Conservation (phyloP, 306 rosid species). For the Vigna unguiculata region DNA sequence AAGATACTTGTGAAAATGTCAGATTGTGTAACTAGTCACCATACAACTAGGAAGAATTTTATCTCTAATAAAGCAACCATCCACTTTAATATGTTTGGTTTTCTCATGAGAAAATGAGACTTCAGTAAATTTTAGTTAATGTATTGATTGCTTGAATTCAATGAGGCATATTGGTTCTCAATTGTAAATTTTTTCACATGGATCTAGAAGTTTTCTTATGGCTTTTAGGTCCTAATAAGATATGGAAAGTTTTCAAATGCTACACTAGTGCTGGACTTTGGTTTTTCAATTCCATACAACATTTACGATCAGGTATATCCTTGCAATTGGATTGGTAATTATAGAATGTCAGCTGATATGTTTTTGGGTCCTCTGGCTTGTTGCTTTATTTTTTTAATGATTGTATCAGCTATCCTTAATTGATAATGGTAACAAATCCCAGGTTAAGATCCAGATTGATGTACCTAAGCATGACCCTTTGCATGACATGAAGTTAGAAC, state of each 20-base stretch:
- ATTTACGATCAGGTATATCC: conserved; percentile 71
- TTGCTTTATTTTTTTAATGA: conserved; percentile 23
- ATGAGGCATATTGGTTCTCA: too few relatives aligned
- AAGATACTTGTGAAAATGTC: too few relatives aligned
- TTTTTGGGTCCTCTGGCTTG: not conserved
- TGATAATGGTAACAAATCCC: conserved; percentile 40
- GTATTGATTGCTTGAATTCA: too few relatives aligned
- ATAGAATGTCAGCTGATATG: conserved; percentile 13
- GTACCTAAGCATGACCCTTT: conserved; percentile 64
- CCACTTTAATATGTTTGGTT: not conserved
- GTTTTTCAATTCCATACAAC: conserved; percentile 80
- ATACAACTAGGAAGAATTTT: not conserved
- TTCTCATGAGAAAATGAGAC: not conserved
- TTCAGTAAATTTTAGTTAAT: too few relatives aligned
- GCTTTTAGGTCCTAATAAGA: conserved; percentile 74
- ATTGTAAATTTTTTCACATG: too few relatives aligned
- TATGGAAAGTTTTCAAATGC: conserved; percentile 86
- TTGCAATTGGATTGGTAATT: conserved; percentile 37
- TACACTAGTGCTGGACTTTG: conserved; percentile 81
- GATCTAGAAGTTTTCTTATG: not conserved
- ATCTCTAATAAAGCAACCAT: not conserved
- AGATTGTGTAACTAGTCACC: too few relatives aligned
- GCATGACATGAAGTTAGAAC: conserved; percentile 60
- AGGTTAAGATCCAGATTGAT: conserved; percentile 68
- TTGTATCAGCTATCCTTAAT: conserved; percentile 27